Conservation (phyloP, 148 eudicot species). For the Silene latifolia region DNA sequence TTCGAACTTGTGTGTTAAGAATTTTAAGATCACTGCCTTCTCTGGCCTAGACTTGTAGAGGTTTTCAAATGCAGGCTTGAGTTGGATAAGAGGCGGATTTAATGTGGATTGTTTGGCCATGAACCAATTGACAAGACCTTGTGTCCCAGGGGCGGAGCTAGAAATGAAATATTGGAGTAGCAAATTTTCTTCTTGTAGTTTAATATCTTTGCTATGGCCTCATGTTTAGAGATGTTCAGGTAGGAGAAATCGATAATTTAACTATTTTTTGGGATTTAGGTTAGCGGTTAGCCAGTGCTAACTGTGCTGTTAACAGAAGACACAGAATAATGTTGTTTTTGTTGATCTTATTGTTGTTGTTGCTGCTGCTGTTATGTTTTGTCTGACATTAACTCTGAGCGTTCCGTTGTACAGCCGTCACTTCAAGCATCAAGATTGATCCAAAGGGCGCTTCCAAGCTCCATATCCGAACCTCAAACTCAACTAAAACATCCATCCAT, state of each 20-base stretch:
- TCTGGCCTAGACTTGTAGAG: no score
- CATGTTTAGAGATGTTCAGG: no score
- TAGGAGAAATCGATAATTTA: no score
- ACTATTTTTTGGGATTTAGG: no score
- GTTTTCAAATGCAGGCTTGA: background rate
- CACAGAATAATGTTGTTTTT: background rate
- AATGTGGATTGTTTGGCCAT: background rate
- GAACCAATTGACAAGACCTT: background rate
- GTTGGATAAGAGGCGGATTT: background rate
- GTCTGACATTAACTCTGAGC: background rate
- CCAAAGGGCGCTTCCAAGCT: conserved; percentile 18
- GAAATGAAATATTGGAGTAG: no score
- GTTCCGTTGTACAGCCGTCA: conserved; percentile 24
- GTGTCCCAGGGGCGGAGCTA: background rate
- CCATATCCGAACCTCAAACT: conserved; percentile 2
- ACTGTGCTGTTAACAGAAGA: no score
- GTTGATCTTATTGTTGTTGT: background rate
- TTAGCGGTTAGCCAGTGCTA: no score
- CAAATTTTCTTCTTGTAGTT: no score
- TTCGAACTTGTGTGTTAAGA: background rate
- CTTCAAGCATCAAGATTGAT: conserved; percentile 22
- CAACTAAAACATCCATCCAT: background rate
- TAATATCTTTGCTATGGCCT: no score
- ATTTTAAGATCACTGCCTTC: no score
- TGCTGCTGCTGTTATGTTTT: background rate